These are phyloP conservation scores for Erodium moschatum DNA, from an alignment of 441 rosid genomes.

Conservation along the genomic window DNA sequence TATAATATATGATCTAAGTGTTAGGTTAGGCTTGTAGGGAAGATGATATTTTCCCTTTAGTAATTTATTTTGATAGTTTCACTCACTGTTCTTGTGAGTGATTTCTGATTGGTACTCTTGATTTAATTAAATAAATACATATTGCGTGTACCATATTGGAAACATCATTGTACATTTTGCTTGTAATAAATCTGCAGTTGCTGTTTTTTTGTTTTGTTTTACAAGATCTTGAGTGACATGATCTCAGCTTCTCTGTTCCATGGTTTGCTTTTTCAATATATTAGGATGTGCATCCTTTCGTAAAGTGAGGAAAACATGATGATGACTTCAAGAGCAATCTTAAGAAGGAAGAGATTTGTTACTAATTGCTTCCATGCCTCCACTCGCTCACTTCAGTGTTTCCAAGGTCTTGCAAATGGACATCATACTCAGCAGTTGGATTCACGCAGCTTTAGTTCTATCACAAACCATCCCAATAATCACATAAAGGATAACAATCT, in stretches of 20 bases:
- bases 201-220: not conserved
- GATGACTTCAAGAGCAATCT: slow-evolving; percentile 73
- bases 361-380: slow-evolving; percentile 39
- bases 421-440: slow-evolving; percentile 22
- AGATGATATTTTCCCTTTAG: not conserved
- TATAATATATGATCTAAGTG: not conserved
- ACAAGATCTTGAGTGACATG: not conserved
- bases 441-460: slow-evolving; percentile 26
- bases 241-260: slow-evolving; percentile 9
- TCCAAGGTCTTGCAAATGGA: slow-evolving; percentile 34
- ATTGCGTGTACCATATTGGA: not conserved
- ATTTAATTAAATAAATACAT: not conserved
- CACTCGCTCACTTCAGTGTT: slow-evolving; percentile 30
- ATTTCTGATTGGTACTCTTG: not conserved
- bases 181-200: not conserved
- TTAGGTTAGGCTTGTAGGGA: not conserved
- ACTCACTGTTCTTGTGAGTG: not conserved
- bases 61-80: not conserved
- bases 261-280: not conserved
- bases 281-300: slow-evolving; percentile 18
- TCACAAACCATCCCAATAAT: slow-evolving; percentile 18
- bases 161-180: not conserved
- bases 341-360: slow-evolving; percentile 44
- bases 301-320: slow-evolving; percentile 19
- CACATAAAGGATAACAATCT: slow-evolving; percentile 17